Evolutionary conservation across 768 basidiomycete genomes (phyloP), one percentile per base, ranked within the genome.

Genomic region (Pulveroboletus ravenelii): DNA sequence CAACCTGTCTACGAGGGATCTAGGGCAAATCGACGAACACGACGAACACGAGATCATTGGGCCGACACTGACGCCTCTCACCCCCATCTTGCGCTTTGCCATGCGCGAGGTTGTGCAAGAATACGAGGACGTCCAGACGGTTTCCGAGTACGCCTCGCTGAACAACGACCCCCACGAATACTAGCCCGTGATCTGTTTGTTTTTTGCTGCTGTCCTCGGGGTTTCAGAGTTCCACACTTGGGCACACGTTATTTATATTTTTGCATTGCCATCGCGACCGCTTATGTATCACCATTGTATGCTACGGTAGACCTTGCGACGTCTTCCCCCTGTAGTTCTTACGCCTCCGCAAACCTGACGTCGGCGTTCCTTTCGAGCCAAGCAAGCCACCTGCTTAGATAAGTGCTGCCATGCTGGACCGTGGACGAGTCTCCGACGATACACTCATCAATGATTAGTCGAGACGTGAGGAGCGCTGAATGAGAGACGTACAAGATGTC

Each of bases 361-460:
- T 97, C 94, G 18, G 92, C 93, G 60, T 95, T 82, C 8, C 75
- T 75, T 57, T 98, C 95, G 12, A 98, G 70, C 91, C 93, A 98
- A 3, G 74, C 71, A 58, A 96, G 79, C 96, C 96, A 99, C 53
- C 79, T 80, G 66, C 89, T 91, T 34, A 99, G 69, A 68, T 89
- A 98, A 36, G 74, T 62, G 20, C 89, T 82, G 6, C 95, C 95
- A 59, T 94, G 85, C 30, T 77, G 73, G 3, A 98, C 85, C 0
- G 95, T 98, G 2, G 85, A 87, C 0, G 93, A 94, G 65, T 99
- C 96, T 1, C 96, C 96, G 1, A 99, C 81, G 2, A 99, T 70
- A 58, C 93, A 95, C 91, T 95, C 6, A 50, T 15, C 41, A 5
- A 53, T 34, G 17, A 9, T 47, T 4, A 20, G 36, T 36, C n/a